These are phyloP conservation scores for Cordia subcordata DNA, from an alignment of 257 asterid genomes.

Conservation along the genomic window DNA sequence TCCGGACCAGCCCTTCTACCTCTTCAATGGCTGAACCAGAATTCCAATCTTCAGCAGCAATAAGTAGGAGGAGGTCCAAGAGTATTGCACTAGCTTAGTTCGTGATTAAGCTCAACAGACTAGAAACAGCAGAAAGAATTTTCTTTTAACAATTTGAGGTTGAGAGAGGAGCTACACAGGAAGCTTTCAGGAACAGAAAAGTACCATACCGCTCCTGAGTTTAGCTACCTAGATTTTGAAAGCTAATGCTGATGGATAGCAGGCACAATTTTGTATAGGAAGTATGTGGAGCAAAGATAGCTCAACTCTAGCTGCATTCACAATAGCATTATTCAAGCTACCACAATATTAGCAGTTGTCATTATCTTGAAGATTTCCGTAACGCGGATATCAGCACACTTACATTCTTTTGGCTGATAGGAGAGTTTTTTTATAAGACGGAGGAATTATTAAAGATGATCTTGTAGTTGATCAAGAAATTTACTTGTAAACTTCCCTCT, in stretches of 20 bases:
- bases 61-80: conserved; percentile 29
- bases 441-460: too few relatives aligned
- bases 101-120: not conserved
- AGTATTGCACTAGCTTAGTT: conserved; percentile 7
- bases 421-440: too few relatives aligned
- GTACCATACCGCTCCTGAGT: not conserved
- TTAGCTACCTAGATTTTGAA: not conserved
- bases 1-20: conserved; percentile 35
- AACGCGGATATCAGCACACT: too few relatives aligned
- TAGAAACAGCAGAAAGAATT: not conserved
- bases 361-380: too few relatives aligned
- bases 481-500: too few relatives aligned
- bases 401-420: too few relatives aligned
- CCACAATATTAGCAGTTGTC: too few relatives aligned
- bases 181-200: not conserved
- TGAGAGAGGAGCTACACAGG: not conserved
- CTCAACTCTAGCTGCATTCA: not conserved
- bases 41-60: conserved; percentile 29
- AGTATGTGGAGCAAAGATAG: not conserved
- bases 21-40: conserved; percentile 36
- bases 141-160: not conserved
- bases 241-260: not conserved
- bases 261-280: not conserved
- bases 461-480: too few relatives aligned
- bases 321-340: not conserved